Base-by-base conservation (phyloP, 257 asterid genomes). In the Verbascum thapsus region DNA sequence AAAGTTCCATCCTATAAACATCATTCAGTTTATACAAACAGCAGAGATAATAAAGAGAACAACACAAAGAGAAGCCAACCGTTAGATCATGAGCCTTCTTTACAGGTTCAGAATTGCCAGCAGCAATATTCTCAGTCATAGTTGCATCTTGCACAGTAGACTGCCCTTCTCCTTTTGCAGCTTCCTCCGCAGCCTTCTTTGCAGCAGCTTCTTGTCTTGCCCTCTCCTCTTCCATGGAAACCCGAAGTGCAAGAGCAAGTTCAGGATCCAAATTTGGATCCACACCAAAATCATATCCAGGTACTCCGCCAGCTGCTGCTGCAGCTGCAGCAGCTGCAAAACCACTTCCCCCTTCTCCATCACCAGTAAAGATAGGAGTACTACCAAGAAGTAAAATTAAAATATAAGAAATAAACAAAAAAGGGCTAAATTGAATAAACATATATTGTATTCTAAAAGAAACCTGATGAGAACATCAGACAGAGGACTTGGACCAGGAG, bases 171-270 rank as follows among this genome's bases (percentile, higher is more conserved):
- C 91, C 97, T 58, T 75, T 84, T 44, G 90, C 49, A 72, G 87
- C 74, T 67, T 90, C 99, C 71, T 89, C 99, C 9, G 96, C 82
- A 59, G 99, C 94, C 80, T 91, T 90, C 64, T 84, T 94, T 7
- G 99, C 99, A 49, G 98, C 96, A 54, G 95, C 98, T 77, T 88
- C 99, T 76, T 94, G 99, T 82, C 99, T 90, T 63, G 99, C 99
- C 75, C 99, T 88, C 81, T 94, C 99, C 82, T 94, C 99, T 70
- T 94, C 99, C 99, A 94, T 90, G 68, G 99, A 94, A 51, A 94
- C 98, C 56, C 99, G 82, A 64, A 94, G 99, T 45, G 98, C 98
- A 58, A 91, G 96, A 68, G 98, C 98, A 78, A 94, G 99, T 75
- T 94, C 99, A 4, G 99, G 99, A 76, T 94, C 99, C 87, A 94